Percentiles rank a stretch among this genome's conserved stretches.
These are phyloP conservation scores for Afroboletus lepidellus DNA, from an alignment of 1,284 basidiomycete genomes.

Conservation along the genomic window DNA sequence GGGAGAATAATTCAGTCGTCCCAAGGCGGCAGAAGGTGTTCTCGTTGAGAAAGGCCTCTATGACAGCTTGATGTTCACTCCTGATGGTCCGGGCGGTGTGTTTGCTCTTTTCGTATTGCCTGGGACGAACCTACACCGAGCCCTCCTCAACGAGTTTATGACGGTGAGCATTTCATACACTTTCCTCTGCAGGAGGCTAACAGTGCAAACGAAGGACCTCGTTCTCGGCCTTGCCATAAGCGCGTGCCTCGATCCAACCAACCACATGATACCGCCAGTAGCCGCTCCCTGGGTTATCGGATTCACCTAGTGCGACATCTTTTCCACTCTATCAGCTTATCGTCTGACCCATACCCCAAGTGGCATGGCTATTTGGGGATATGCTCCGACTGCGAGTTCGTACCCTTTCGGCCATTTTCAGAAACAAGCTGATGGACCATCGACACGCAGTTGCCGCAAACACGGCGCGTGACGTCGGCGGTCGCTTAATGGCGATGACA, in stretches of 20 bases:
- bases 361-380: slow-evolving; percentile 59
- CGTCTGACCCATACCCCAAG: slow-evolving; percentile 32
- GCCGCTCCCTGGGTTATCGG: slow-evolving; percentile 52
- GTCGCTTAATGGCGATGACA: slow-evolving; percentile 53
- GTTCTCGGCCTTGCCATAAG: slow-evolving; percentile 61
- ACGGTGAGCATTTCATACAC: slow-evolving; percentile 42
- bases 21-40: slow-evolving; percentile 39
- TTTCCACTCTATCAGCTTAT: not conserved
- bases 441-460: slow-evolving; percentile 53
- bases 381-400: slow-evolving; percentile 48
- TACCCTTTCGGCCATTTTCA: not conserved
- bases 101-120: slow-evolving; percentile 54
- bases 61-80: slow-evolving; percentile 50
- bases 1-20: not conserved
- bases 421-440: not conserved
- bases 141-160: slow-evolving; percentile 66
- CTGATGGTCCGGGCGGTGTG: slow-evolving; percentile 60
- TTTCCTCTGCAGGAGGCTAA: slow-evolving; percentile 1
- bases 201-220: slow-evolving; percentile 51
- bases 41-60: slow-evolving; percentile 43
- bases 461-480: slow-evolving; percentile 66
- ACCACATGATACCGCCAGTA: slow-evolving; percentile 54
- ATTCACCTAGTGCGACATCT: slow-evolving; percentile 46
- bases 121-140: slow-evolving; percentile 50
- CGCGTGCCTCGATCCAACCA: slow-evolving; percentile 60